Evolutionary conservation across 2,329 filamentous ascomycete genomes (phyloP).

Genomic region (Alternaria arbusti): DNA sequence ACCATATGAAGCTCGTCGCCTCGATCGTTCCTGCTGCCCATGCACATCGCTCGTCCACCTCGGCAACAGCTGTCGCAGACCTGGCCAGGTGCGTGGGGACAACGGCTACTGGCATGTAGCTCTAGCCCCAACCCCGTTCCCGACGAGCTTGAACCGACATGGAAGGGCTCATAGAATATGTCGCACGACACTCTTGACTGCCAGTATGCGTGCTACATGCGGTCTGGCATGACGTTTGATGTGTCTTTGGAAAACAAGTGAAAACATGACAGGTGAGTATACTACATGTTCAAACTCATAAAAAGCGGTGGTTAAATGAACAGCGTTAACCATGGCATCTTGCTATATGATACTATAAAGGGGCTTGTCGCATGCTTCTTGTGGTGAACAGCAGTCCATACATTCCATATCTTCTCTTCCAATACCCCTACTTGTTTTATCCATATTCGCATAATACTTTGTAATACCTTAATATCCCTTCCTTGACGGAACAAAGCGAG

Average conservation of each 20-base stretch:
- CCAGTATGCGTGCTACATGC: constrained; percentile 8
- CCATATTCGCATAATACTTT: neutral
- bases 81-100: neutral
- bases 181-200: constrained; percentile 5
- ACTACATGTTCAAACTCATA: neutral
- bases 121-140: constrained; percentile 10
- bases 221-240: constrained; percentile 24
- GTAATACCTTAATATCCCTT: neutral
- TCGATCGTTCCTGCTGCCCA: neutral
- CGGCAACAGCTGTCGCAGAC: neutral
- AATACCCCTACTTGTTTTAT: neutral
- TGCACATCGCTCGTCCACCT: neutral
- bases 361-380: neutral
- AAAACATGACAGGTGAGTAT: constrained; percentile 20
- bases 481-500: neutral
- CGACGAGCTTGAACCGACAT: constrained; percentile 7
- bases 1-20: neutral
- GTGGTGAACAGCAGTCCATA: neutral
- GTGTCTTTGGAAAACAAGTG: constrained; percentile 1
- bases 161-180: constrained; percentile 3
- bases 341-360: neutral
- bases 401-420: neutral
- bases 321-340: neutral
- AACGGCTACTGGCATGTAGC: constrained; percentile 16
- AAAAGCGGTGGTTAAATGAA: neutral